A percentile compares a stretch with the other conserved stretches of the same genome.
Conservation (phyloP, 129 eudicot genomes). For the Chrysanthemum makinoi region DNA sequence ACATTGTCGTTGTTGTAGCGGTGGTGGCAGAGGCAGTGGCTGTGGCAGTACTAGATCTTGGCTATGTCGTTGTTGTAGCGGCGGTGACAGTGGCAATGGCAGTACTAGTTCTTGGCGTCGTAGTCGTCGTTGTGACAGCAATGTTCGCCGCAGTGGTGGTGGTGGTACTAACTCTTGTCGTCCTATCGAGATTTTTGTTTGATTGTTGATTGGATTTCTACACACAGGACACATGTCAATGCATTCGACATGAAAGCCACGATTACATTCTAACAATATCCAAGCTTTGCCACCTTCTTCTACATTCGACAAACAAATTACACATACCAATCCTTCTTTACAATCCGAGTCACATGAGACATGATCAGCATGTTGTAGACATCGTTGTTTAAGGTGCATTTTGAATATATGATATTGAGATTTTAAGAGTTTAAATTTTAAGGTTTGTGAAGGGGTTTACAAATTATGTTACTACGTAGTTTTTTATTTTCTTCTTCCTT, state of each 20-base stretch:
- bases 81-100: too few species aligned
- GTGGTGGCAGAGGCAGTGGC: too few species aligned
- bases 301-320: slow-evolving; percentile 37
- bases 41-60: too few species aligned
- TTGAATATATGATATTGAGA: not conserved
- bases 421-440: not conserved
- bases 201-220: slow-evolving; percentile 34
- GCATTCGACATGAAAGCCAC: slow-evolving; percentile 42
- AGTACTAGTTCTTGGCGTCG: too few species aligned
- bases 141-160: slow-evolving; percentile 33
- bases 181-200: not conserved
- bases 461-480: too few species aligned
- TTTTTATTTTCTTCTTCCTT: slow-evolving; percentile 3
- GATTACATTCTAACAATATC: slow-evolving; percentile 37
- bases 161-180: slow-evolving; percentile 3
- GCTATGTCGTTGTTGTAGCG: too few species aligned
- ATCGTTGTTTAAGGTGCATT: slow-evolving; percentile 39
- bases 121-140: too few species aligned
- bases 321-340: slow-evolving; percentile 66
- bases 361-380: not conserved
- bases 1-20: too few species aligned
- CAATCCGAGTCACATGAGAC: slow-evolving; percentile 32
- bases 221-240: slow-evolving; percentile 38
- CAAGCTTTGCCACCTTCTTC: slow-evolving; percentile 29
- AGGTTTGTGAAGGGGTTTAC: too few species aligned